Conservation (phyloP, 2,329 filamentous ascomycete genomes). For the Trichophyton benhamiae region DNA sequence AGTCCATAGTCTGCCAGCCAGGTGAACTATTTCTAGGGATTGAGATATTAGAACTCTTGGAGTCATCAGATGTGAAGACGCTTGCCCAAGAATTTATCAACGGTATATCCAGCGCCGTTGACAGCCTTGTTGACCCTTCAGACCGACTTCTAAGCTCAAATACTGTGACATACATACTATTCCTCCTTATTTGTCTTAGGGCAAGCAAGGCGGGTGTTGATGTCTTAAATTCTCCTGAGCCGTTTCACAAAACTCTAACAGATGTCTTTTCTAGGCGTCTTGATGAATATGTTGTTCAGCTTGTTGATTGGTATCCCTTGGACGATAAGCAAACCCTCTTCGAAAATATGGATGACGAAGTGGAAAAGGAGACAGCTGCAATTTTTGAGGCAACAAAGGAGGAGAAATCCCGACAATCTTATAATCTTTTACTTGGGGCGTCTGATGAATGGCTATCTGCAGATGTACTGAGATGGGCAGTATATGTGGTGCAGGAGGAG, state of each 20-base stretch:
- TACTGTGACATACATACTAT: constrained; percentile 22
- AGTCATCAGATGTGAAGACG: constrained; percentile 20
- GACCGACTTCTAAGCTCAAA: constrained; percentile 9
- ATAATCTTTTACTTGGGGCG: constrained; percentile 13
- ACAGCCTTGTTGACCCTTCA: constrained; percentile 14
- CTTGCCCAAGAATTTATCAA: constrained; percentile 18
- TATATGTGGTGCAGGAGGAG: constrained; percentile 31
- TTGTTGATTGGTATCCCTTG: not conserved
- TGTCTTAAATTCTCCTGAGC: too few species aligned
- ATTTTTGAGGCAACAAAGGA: constrained; percentile 15
- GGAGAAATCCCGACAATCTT: constrained; percentile 10
- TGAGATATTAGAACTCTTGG: constrained; percentile 20
- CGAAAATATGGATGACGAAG: not conserved
- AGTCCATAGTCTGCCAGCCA: constrained; percentile 23
- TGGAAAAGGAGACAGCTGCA: not conserved
- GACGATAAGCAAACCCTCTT: not conserved
- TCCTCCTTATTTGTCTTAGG: constrained; percentile 25
- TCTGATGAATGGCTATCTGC: constrained; percentile 24
- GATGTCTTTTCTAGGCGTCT: not conserved
- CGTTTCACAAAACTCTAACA: not conserved
- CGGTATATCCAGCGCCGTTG: constrained; percentile 15
- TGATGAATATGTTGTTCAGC: not conserved
- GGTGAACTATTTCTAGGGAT: constrained; percentile 27
- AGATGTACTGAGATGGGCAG: constrained; percentile 33
- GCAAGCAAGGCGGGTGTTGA: not conserved